phyloP scores from a whole-genome alignment of 495 filamentous ascomycete species.

The Podospora tetraspora region DNA sequence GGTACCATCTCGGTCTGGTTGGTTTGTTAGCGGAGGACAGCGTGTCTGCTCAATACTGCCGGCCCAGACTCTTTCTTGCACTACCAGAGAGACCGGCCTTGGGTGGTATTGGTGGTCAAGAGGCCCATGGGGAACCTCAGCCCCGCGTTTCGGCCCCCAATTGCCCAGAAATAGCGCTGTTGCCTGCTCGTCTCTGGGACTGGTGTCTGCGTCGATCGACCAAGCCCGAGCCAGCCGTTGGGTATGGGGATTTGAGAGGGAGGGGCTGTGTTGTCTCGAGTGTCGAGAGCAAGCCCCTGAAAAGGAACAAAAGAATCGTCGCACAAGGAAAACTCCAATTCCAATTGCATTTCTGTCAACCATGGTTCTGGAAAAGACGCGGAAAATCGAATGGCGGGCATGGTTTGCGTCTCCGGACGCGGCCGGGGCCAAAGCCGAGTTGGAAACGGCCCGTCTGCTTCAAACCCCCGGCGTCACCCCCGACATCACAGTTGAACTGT shows the following conservation, averaged over 20 bases:
- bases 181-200: background rate
- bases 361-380: background rate
- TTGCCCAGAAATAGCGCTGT: background rate
- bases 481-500: background rate
- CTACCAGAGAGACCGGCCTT: background rate
- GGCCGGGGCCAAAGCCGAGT: background rate
- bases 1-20: background rate
- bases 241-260: background rate
- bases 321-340: background rate
- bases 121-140: background rate
- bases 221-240: too few species aligned
- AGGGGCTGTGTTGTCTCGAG: too few species aligned
- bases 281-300: too few species aligned
- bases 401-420: conserved; percentile 5
- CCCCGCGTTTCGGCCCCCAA: background rate
- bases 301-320: background rate
- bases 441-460: background rate
- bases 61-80: too few species aligned
- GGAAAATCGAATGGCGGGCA: background rate
- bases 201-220: background rate
- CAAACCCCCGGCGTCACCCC: background rate
- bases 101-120: background rate
- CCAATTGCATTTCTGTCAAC: background rate
- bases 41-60: too few species aligned
- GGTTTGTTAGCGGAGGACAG: background rate